These are phyloP conservation scores for Yamadazyma siamensis DNA, from an alignment of 1,139 yeast species.

Conservation along the genomic window DNA sequence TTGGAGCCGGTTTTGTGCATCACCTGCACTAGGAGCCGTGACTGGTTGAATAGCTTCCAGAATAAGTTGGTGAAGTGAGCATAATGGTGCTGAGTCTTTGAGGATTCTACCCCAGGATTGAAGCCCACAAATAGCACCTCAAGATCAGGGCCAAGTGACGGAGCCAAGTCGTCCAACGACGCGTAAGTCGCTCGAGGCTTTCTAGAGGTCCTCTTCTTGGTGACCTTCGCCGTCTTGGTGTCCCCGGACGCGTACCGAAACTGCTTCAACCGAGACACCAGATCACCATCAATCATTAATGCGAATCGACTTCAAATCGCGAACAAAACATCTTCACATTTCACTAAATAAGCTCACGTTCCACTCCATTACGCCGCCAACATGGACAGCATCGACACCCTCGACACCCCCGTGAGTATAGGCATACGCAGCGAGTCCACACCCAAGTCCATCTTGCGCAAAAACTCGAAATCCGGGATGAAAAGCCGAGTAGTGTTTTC, in stretches of 20 bases:
- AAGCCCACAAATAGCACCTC: conserved; percentile 63
- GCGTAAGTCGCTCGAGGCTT: neutral
- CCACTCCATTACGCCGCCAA: too few relatives aligned
- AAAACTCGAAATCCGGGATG: conserved; percentile 5
- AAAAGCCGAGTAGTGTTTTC: conserved; percentile 25
- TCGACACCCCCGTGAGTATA: too few relatives aligned
- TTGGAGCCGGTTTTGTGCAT: neutral
- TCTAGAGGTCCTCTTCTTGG: neutral
- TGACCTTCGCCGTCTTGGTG: too few relatives aligned
- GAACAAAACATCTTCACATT: too few relatives aligned
- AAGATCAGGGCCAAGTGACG: conserved; percentile 27
- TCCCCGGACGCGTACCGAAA: too few relatives aligned
- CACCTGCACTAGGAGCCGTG: conserved; percentile 34
- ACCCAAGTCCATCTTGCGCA: conserved; percentile 15
- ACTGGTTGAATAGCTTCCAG: conserved; percentile 63
- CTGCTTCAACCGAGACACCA: too few relatives aligned
- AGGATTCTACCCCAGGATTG: conserved; percentile 71
- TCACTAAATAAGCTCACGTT: too few relatives aligned
- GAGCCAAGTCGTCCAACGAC: conserved; percentile 37
- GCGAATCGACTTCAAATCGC: too few relatives aligned
- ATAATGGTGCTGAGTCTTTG: conserved; percentile 64
- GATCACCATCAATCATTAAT: too few relatives aligned
- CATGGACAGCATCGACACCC: conserved; percentile 5
- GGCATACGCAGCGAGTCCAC: conserved; percentile 14
- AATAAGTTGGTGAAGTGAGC: conserved; percentile 71